These are phyloP conservation scores for Phytophthora ohioensis DNA, from an alignment of 352 stramenopile species.

Conservation along the genomic window DNA sequence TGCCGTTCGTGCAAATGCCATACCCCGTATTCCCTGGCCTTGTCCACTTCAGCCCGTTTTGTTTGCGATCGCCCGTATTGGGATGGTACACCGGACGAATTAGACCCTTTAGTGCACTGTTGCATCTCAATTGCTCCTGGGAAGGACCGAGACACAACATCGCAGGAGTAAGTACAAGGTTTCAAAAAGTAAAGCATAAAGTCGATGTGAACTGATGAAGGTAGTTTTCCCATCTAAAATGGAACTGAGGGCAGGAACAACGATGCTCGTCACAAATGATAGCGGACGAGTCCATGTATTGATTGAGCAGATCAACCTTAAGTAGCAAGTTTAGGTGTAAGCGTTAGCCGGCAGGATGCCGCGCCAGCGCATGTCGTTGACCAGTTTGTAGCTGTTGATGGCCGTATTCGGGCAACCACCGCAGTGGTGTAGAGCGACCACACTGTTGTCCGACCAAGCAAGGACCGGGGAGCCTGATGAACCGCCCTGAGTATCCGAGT, in stretches of 20 bases:
- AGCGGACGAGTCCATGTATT: not conserved
- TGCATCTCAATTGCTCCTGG: too few relatives aligned
- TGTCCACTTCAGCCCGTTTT: not conserved
- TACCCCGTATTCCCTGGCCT: not conserved
- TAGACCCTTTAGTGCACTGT: too few relatives aligned
- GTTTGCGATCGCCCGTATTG: too few relatives aligned
- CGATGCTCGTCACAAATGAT: not conserved
- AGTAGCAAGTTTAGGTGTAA: conserved; percentile 27
- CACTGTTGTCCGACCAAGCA: conserved; percentile 60
- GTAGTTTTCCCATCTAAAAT: not conserved
- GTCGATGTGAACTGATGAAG: not conserved
- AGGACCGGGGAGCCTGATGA: conserved; percentile 82
- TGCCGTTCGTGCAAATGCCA: conserved; percentile 2
- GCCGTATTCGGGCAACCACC: conserved; percentile 81
- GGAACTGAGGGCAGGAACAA: not conserved
- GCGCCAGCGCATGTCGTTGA: conserved; percentile 53
- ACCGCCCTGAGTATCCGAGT: conserved; percentile 71
- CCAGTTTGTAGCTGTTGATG: conserved; percentile 69
- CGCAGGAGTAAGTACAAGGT: not conserved
- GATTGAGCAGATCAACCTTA: not conserved
- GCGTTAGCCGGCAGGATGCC: conserved; percentile 57
- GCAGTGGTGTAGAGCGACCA: conserved; percentile 79
- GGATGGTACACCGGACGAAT: too few relatives aligned
- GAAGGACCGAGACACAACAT: too few relatives aligned
- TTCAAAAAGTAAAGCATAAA: not conserved